Evolutionary conservation across 768 basidiomycete species (phyloP).

Genomic region (Termitomyces sp.): DNA sequence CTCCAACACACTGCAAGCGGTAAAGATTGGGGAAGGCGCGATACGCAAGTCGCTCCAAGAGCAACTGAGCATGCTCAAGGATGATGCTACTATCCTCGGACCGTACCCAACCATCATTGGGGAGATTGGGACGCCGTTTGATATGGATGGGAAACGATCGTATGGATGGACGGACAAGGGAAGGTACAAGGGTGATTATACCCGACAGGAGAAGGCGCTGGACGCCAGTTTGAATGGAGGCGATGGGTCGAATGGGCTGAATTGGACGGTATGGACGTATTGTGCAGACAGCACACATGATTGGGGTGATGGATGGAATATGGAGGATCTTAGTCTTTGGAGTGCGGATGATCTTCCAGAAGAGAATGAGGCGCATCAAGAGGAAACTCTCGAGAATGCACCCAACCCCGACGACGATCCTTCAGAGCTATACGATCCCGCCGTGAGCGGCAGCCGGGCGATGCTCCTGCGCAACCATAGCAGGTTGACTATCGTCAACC

Average conservation of each 20-base stretch:
- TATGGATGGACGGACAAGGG: slow-evolving; percentile 77
- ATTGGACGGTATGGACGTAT: slow-evolving; percentile 88
- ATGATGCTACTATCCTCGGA: slow-evolving; percentile 63
- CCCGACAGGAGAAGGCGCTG: slow-evolving; percentile 74
- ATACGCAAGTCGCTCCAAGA: slow-evolving; percentile 79
- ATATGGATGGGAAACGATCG: slow-evolving; percentile 83
- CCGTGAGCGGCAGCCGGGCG: slow-evolving; percentile 32
- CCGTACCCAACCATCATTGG: slow-evolving; percentile 88
- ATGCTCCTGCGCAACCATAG: slow-evolving; percentile 29
- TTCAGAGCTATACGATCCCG: slow-evolving; percentile 12
- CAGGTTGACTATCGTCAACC: not conserved
- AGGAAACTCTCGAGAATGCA: slow-evolving; percentile 4
- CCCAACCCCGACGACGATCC: slow-evolving; percentile 13
- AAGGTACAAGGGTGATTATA: slow-evolving; percentile 70
- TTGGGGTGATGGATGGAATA: slow-evolving; percentile 97
- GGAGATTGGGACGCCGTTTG: slow-evolving; percentile 93
- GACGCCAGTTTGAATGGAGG: slow-evolving; percentile 77
- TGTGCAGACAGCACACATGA: slow-evolving; percentile 75
- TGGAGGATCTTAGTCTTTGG: slow-evolving; percentile 93
- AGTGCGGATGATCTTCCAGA: slow-evolving; percentile 60
- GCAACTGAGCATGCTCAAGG: slow-evolving; percentile 76
- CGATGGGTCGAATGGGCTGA: slow-evolving; percentile 72
- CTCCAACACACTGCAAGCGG: slow-evolving; percentile 56
- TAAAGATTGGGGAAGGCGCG: slow-evolving; percentile 76
- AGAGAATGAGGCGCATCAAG: slow-evolving; percentile 13